Percentiles rank a stretch among this genome's conserved stretches.
Conservation (phyloP, 495 filamentous ascomycete species). For the Oidiodendron maius region DNA sequence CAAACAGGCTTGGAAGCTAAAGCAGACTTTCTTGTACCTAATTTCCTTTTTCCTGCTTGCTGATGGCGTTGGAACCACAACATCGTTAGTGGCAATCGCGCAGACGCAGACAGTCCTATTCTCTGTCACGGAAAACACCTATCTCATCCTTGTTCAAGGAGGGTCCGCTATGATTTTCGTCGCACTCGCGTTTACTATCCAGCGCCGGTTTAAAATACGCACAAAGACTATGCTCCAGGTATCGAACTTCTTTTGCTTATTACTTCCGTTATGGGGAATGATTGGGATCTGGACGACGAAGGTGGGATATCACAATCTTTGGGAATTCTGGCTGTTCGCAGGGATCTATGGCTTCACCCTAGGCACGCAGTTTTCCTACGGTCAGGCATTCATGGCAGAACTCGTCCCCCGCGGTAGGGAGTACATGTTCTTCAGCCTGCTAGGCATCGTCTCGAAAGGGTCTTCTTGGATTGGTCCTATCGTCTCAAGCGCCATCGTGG, state of each 20-base stretch:
- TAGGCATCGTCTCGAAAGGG: constrained; percentile 22
- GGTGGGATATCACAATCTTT: constrained; percentile 21
- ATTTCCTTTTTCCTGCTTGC: constrained; percentile 19
- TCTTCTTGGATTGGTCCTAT: constrained; percentile 22
- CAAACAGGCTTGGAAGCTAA: constrained; percentile 18
- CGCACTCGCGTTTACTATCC: constrained; percentile 15
- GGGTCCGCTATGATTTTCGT: constrained; percentile 11
- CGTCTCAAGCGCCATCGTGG: constrained; percentile 18
- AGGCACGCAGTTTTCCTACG: constrained; percentile 20
- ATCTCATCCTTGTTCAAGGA: constrained; percentile 22
- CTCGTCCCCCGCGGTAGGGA: constrained; percentile 20
- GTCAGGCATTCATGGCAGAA: constrained; percentile 22
- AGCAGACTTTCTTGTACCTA: constrained; percentile 23
- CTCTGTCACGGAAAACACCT: constrained; percentile 21
- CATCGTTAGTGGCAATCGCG: constrained; percentile 15
- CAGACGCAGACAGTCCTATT: constrained; percentile 20
- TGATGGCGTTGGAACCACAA: constrained; percentile 15
- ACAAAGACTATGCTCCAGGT: constrained; percentile 21
- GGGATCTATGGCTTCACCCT: constrained; percentile 14
- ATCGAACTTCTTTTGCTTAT: constrained; percentile 14
- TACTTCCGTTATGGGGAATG: constrained; percentile 19
- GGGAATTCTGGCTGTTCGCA: constrained; percentile 24
- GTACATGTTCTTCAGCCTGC: constrained; percentile 22
- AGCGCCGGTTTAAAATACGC: constrained; percentile 12
- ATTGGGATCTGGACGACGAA: constrained; percentile 22